Evolutionary conservation across 31 red algal species (phyloP).

Genomic region (Bonnemaisonia californica): DNA sequence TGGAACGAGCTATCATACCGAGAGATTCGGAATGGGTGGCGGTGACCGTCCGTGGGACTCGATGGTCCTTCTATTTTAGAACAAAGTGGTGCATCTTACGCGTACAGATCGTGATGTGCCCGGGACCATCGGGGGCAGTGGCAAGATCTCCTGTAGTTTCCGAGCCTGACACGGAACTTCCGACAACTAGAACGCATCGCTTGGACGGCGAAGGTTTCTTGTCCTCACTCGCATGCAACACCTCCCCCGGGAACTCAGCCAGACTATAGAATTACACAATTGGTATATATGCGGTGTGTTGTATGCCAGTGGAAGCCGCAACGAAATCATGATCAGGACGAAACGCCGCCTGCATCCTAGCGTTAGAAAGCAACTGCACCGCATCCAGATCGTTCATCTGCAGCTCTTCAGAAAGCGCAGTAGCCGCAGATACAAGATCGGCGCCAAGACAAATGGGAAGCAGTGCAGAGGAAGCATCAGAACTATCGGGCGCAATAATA

Average conservation of each 20-base stretch:
- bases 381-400: constrained; percentile 73
- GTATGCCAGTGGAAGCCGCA: background rate
- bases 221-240: background rate
- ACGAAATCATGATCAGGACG: too few relatives aligned
- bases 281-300: constrained; percentile 9
- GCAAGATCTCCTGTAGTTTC: constrained; percentile 14
- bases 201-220: background rate
- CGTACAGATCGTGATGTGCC: background rate
- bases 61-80: background rate
- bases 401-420: constrained; percentile 79
- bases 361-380: too few relatives aligned
- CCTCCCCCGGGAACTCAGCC: background rate
- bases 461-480: background rate
- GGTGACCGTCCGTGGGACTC: background rate
- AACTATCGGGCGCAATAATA: constrained; percentile 6
- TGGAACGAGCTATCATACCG: background rate
- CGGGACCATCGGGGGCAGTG: background rate
- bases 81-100: constrained; percentile 4
- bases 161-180: constrained; percentile 7
- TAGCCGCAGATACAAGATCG: constrained; percentile 64
- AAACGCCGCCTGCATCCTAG: too few relatives aligned
- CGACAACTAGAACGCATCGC: constrained; percentile 1
- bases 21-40: background rate
- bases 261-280: background rate
- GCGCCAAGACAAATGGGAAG: constrained; percentile 41